Base-by-base conservation (phyloP, 2,329 filamentous ascomycete species). In the Pyrenochaeta sp. region DNA sequence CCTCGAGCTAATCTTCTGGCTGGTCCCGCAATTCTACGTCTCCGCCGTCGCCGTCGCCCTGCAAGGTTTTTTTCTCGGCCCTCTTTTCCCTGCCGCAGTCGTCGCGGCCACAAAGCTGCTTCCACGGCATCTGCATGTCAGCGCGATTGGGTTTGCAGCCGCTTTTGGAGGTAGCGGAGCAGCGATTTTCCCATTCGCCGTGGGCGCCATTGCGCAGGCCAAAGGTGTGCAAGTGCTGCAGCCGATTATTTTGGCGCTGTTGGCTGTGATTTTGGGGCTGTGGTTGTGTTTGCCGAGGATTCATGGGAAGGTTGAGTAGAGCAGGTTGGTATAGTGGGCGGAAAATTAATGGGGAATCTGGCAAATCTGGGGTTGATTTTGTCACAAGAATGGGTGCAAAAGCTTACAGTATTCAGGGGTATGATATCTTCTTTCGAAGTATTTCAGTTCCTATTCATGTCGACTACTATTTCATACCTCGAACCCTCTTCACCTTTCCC, bases 31-130 rank as follows among this genome's bases (percentile, higher is more conserved):
- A 42, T 90, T 93, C 63, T 80, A 88, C 48, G 85, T 88, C 19
- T 88, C 87, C 0, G 84, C 87, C 7, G 77, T 91, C 10, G 85
- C 87, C 18, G 86, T 91, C 15, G 77, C 82, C 0, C 71, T 92
- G 0, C 79, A 90, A 45, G 90, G 90, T 0, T 89, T 93, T 76
- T 90, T 92, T 60, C 77, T 93, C 0, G 90, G 89, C 0, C 89
- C 90, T 0, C 70, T 94, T 14, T 94, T 92, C 63, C 89, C 89
- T 0, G 87, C 85, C 1, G 87, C 83, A 0, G 80, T 94, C 7
- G 84, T 92, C 0, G 83, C 83, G 1, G 83, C 85, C 4, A 90
- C 88, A 0, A 91, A 89, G 57, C 75, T 94, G 3, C 75, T 95
- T 1, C 89, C 89, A 0, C 78, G 77, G 26, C 80, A 89, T 47